phyloP scores from a whole-genome alignment of 2,329 filamentous ascomycete genomes.

The Botrytis medusae region DNA sequence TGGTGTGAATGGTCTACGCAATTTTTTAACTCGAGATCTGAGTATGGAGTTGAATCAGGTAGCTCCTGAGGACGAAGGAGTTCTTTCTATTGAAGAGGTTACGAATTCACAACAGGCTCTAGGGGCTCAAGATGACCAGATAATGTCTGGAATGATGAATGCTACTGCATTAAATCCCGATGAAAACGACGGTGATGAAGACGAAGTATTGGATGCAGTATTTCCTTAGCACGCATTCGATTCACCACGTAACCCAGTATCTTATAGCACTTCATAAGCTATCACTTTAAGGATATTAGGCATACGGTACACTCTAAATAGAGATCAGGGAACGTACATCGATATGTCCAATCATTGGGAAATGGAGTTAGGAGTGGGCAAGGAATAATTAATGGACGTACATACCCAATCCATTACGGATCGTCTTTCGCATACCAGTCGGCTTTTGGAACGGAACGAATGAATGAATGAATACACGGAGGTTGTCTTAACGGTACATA shows the following conservation, averaged over 20 bases:
- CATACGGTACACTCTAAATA: slow-evolving; percentile 4
- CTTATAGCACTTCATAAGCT: not conserved
- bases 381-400: slow-evolving; percentile 1
- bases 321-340: not conserved
- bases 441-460: slow-evolving; percentile 3
- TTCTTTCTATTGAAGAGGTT: slow-evolving; percentile 40
- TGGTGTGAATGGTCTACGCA: slow-evolving; percentile 74
- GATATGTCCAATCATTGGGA: not conserved
- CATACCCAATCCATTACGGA: slow-evolving; percentile 13
- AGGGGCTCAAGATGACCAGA: slow-evolving; percentile 25
- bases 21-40: slow-evolving; percentile 74
- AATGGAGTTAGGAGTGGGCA: slow-evolving; percentile 11
- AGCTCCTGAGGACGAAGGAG: slow-evolving; percentile 81
- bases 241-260: not conserved
- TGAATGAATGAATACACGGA: not conserved
- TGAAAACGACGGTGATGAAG: slow-evolving; percentile 12
- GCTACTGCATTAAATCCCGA: not conserved
- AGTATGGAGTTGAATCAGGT: slow-evolving; percentile 54
- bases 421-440: not conserved
- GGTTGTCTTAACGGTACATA: slow-evolving; percentile 4
- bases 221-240: slow-evolving; percentile 3
- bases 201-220: slow-evolving; percentile 9
- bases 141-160: slow-evolving; percentile 20
- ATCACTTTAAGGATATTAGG: not conserved
- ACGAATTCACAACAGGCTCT: slow-evolving; percentile 27